Base-by-base conservation (phyloP, 2,329 filamentous ascomycete species). In the Colletotrichum spaethianum region DNA sequence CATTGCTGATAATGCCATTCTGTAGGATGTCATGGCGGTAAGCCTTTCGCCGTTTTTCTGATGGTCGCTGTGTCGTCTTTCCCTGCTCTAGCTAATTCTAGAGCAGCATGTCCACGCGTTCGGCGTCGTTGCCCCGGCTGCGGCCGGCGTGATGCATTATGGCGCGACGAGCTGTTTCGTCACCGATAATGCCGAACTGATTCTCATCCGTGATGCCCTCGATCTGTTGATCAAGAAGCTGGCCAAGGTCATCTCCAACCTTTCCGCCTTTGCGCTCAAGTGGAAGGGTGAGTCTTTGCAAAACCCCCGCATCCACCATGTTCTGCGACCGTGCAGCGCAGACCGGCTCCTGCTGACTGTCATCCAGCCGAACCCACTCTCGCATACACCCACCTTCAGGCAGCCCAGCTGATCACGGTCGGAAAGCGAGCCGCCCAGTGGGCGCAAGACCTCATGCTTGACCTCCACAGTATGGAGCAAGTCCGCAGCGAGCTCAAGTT, bases 71-170 rank as follows among this genome's bases (percentile, higher is more conserved):
- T 44, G 40, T 44, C 18, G 40, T 16, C 40, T 44, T 18, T 16
- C 5, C 40, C n/a, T n/a, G n/a, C n/a, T n/a, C n/a, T n/a, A 14
- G 46, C n/a, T 48, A 11, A 9, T n/a, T 48, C n/a, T 14, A 98
- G 40, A 44, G 40, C 6, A 20, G 18, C 40, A 44, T 16, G 20
- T 44, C 4, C 18, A 44, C 40, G 18, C 40, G 16, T 44, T 44
- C 40, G 16, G 20, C 40, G 40, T n/a, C 20, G 40, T 6, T 44
- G 40, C 16, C 12, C 40, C 40, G 40, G 40, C 18, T 16, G 12
- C 40, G 14, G 40, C 20, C 40, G 40, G 40, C 16, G 12, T 20
- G 16, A n/a, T 44, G 40, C 40, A 44, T 18, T 44, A 44, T 44
- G 40, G 40, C 18, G 40, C 40, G 18, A 44, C 40, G 20, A 44